Evolutionary conservation across 139 green algal genomes (phyloP), one percentile per base, ranked within the genome.

Genomic region (Choricystis sp.): DNA sequence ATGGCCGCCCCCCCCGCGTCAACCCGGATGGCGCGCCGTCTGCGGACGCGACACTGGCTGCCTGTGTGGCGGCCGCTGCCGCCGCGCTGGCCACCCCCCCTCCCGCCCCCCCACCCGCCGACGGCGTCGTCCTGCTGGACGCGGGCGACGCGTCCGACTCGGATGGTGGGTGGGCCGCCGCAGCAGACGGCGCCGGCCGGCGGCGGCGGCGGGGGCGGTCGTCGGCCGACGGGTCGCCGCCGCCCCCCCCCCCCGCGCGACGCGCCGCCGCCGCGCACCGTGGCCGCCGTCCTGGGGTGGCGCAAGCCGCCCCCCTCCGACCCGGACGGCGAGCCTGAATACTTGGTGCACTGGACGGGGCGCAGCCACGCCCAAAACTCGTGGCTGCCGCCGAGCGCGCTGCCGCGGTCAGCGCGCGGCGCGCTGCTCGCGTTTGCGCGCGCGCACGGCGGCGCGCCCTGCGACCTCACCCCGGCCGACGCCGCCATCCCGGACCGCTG

Each of bases 361-460:
- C 70, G 72, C n/a, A 75, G 69, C 57, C 86, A 95, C 70, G 70
- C 83, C 5, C 86, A 92, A 70, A 86, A 92, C 59, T 86, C 91
- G 74, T 95, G 81, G 81, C 82, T 82, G 30, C 30, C 69, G 21
- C 85, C 90, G 73, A 62, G 61, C 0, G 60, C 68, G 60, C 72
- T 95, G 59, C 61, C 83, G 61, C 71, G 66, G 40, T 70, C 94
- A 5, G 82, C 85, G 28, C 81, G 83, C 56, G 69, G 85, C 26
- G 89, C 89, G 79, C 73, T 92, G 57, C 67, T 86, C 40, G 88
- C 88, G 72, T 95, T 94, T 77, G 85, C 80, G 72, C 80, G 81
- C 66, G 76, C 77, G 31, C 70, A 88, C 59, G 78, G 78, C 49
- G 30, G 19, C 27, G 59, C 64, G 21, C 79, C 75, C 0, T 71